Percentiles rank a stretch among this genome's conserved stretches.
phyloP scores from a whole-genome alignment of 108 stramenopile genomes.

The Fragilaria radians region DNA sequence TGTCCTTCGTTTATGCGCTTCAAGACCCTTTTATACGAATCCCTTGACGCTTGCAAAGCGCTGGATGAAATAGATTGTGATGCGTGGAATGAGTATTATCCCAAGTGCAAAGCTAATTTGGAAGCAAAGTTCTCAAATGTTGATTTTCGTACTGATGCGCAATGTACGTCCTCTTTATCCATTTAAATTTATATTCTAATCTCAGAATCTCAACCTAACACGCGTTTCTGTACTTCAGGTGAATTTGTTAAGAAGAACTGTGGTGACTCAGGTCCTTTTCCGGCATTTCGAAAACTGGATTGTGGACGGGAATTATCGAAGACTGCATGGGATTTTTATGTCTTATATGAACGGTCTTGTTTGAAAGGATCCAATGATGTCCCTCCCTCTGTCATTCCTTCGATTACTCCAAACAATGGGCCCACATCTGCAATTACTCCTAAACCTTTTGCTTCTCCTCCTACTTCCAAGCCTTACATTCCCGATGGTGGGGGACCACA shows the following conservation, averaged over 20 bases:
- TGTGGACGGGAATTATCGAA: conserved; percentile 61
- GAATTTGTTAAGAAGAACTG: conserved; percentile 58
- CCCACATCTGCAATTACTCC: conserved; percentile 12
- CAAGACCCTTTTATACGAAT: conserved; percentile 82
- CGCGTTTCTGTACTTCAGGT: no score
- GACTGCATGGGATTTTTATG: conserved; percentile 76
- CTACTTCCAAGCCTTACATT: conserved; percentile 18
- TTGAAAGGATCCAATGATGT: conserved; percentile 28
- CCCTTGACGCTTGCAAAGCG: conserved; percentile 79
- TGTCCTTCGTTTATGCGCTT: conserved; percentile 71
- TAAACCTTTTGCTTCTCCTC: conserved; percentile 11
- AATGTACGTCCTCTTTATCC: conserved; percentile 31
- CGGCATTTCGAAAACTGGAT: conserved; percentile 75
- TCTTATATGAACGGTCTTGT: conserved; percentile 50
- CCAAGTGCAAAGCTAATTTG: conserved; percentile 64
- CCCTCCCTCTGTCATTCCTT: conserved; percentile 9
- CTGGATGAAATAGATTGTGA: conserved; percentile 88
- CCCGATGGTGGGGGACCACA: conserved; percentile 34
- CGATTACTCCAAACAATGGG: conserved; percentile 7
- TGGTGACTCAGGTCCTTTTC: conserved; percentile 71
- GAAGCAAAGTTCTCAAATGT: conserved; percentile 39
- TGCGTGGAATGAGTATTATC: conserved; percentile 78
- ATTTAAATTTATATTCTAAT: background rate
- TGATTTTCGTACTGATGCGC: conserved; percentile 48
- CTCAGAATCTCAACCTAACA: no score